Evolutionary conservation across 1,284 basidiomycete species (phyloP).

Genomic region (Pyrrhoderma noxium): DNA sequence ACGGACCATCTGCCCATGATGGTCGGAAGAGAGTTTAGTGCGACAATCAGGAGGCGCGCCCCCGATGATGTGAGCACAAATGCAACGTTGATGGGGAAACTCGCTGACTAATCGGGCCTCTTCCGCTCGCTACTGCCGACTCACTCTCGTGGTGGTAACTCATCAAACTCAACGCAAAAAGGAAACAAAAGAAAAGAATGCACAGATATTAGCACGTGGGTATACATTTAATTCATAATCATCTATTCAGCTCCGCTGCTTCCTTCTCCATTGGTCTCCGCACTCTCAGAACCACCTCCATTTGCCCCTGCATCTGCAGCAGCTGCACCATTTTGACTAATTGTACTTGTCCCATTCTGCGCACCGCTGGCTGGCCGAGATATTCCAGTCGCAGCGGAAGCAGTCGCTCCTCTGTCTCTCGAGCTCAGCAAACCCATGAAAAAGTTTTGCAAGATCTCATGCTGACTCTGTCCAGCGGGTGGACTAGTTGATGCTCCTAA

Average conservation of each 20-base stretch:
- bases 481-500: slow-evolving; percentile 39
- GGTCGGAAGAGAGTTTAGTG: slow-evolving; percentile 3
- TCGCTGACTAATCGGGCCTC: not conserved
- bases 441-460: slow-evolving; percentile 81
- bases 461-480: slow-evolving; percentile 55
- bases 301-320: no score
- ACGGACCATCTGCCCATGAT: slow-evolving; percentile 20
- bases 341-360: slow-evolving; percentile 5
- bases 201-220: not conserved
- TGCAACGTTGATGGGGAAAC: not conserved
- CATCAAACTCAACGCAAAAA: not conserved
- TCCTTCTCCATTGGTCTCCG: slow-evolving; percentile 14
- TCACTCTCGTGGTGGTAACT: no score
- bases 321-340: not conserved
- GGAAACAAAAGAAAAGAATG: not conserved
- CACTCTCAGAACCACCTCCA: not conserved
- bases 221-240: not conserved
- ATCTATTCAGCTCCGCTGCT: slow-evolving; percentile 17
- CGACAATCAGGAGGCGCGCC: not conserved
- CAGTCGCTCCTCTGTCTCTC: slow-evolving; percentile 43
- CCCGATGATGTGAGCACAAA: not conserved
- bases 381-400: not conserved
- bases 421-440: slow-evolving; percentile 74
- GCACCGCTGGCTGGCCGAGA: slow-evolving; percentile 1
- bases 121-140: not conserved